A percentile compares a stretch with the other conserved stretches of the same genome.
phyloP scores from a whole-genome alignment of 805 yeast species.

The Starmera pachycereana region DNA sequence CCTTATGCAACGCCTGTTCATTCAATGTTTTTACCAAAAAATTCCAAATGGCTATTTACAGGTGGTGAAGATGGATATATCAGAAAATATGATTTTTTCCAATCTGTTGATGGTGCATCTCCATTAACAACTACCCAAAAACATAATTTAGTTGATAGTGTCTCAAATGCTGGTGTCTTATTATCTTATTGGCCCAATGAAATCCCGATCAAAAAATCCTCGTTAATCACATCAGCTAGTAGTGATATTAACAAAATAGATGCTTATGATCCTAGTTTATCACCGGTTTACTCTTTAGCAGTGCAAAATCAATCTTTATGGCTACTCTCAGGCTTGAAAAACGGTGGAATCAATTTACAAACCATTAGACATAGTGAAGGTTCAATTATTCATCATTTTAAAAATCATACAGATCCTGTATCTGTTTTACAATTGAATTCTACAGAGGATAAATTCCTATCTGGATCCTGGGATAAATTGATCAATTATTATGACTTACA shows the following conservation, averaged over 20 bases:
- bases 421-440: constrained; percentile 58
- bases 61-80: constrained; percentile 97
- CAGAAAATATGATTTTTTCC: constrained; percentile 77
- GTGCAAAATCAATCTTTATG: constrained; percentile 77
- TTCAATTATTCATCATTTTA: constrained; percentile 63
- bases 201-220: constrained; percentile 53
- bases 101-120: constrained; percentile 76
- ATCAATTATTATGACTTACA: constrained; percentile 80
- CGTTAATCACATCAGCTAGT: constrained; percentile 9
- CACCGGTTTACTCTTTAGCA: constrained; percentile 84
- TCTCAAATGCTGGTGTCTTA: constrained; percentile 76
- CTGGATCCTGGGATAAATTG: constrained; percentile 87
- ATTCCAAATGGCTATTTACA: constrained; percentile 78
- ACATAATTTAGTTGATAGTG: constrained; percentile 80
- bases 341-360: constrained; percentile 83
- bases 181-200: constrained; percentile 94
- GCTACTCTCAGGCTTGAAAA: constrained; percentile 70
- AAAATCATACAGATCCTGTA: constrained; percentile 62
- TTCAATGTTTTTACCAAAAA: constrained; percentile 65
- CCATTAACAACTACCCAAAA: constrained; percentile 86
- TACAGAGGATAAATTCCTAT: constrained; percentile 51
- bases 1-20: constrained; percentile 75
- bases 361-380: constrained; percentile 82
- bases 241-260: constrained; percentile 10
- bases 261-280: constrained; percentile 42